Evolutionary conservation across 352 stramenopile genomes (phyloP), one percentile per base, ranked within the genome.

Genomic region (Phytophthora lateralis): DNA sequence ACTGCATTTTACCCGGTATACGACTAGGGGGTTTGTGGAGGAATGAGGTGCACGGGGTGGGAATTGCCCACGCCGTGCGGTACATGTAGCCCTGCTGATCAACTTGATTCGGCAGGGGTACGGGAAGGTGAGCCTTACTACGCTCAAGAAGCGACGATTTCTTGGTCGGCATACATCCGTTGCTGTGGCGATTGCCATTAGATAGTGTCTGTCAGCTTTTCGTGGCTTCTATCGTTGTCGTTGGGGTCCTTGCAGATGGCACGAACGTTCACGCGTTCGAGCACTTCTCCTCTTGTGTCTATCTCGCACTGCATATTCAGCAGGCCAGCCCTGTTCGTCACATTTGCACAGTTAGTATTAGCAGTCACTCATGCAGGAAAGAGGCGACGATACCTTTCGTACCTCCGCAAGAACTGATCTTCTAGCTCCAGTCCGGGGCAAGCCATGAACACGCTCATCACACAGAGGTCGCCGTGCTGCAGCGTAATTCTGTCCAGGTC

Each of bases 321-420:
- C 18, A 3, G 50, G 15, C 43, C 39, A 21, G 50, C 56, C 34
- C 63, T 71, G 38, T 42, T 35, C 38, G 35, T 55, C 18, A 26
- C 18, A 10, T 6, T 20, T 42, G 35, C 35, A 45, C 6, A 14
- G 18, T 45, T 45, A 45, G 18, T 14, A 27, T 45, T 2, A 11
- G 10, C 39, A 45, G 39, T 15, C 2, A 7, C 6, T 15, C 12
- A 41, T n/a, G 6, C 8, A 32, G 14, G 24, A 9, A 20, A 41
- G 35, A 48, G 7, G 27, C 2, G 4, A 11, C 34, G 43, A 8
- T 21, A 0, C 6, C 6, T 41, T 42, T 10, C 67, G 47, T 65
- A 88, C 79, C 72, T 65, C 12, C 84, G 57, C 48, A 89, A 61
- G 18, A 89, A 85, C 37, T 84, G 59, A 39, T 80, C 62, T 48